Evolutionary conservation across 129 eudicot species (phyloP).

Genomic region (Tagetes erecta): DNA sequence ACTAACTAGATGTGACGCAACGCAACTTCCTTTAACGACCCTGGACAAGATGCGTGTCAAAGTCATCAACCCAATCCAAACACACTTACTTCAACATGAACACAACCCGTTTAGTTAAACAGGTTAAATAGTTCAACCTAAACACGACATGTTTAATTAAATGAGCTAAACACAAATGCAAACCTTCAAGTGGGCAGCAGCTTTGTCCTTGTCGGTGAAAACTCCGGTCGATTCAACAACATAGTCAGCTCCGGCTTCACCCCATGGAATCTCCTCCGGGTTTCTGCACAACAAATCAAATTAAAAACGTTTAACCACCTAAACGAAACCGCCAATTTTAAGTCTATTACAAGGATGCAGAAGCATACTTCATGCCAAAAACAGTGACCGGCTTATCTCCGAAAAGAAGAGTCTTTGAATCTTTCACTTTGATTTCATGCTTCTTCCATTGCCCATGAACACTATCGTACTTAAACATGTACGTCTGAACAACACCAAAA

Average conservation of each 20-base stretch:
- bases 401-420: conserved; percentile 68
- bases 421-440: conserved; percentile 58
- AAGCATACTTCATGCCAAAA: conserved; percentile 57
- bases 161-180: background rate
- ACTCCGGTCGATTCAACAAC: conserved; percentile 41
- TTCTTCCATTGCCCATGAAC: conserved; percentile 78
- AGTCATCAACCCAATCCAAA: background rate
- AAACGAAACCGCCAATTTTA: background rate
- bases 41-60: background rate
- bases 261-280: conserved; percentile 83
- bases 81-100: too few relatives aligned
- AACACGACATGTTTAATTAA: background rate
- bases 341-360: background rate
- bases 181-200: conserved; percentile 45
- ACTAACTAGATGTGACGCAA: too few relatives aligned
- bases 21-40: too few relatives aligned
- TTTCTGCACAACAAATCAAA: conserved; percentile 33
- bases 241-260: conserved; percentile 55
- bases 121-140: too few relatives aligned
- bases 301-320: background rate
- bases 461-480: conserved; percentile 83
- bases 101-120: background rate
- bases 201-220: conserved; percentile 42
- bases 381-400: conserved; percentile 66
- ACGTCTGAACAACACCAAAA: conserved; percentile 39